phyloP scores from a whole-genome alignment of 78 protist species.

The Cavenderia fasciculata region DNA sequence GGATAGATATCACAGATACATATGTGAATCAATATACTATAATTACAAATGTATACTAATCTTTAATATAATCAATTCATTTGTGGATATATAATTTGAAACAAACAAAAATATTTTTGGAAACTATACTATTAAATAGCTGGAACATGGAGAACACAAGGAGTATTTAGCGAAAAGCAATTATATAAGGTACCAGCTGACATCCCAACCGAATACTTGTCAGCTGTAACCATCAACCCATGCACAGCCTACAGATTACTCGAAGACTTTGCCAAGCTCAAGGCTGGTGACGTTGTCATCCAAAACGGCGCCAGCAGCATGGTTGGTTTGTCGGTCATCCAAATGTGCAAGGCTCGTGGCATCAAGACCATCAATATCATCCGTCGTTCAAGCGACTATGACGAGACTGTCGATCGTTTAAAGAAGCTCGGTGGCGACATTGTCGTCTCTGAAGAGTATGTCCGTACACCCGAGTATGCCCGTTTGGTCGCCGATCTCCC shows the following conservation, averaged over 20 bases:
- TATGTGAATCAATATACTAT: no score
- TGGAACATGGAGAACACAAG: slow-evolving; percentile 91
- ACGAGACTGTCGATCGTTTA: slow-evolving; percentile 39
- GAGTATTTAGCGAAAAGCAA: slow-evolving; percentile 61
- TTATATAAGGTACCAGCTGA: slow-evolving; percentile 69
- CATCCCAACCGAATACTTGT: slow-evolving; percentile 74
- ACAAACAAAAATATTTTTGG: neutral
- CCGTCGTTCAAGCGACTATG: slow-evolving; percentile 68
- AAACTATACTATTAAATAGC: neutral
- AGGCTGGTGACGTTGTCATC: slow-evolving; percentile 89
- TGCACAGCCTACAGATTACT: slow-evolving; percentile 92
- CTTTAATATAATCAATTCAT: no score
- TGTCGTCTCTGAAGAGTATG: slow-evolving; percentile 85
- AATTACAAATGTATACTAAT: no score
- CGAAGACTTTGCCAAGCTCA: slow-evolving; percentile 82
- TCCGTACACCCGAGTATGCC: slow-evolving; percentile 33
- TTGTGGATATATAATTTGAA: neutral
- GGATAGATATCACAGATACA: no score
- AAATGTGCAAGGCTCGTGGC: slow-evolving; percentile 81
- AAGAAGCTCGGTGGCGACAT: slow-evolving; percentile 86
- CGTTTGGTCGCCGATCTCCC: slow-evolving; percentile 70
- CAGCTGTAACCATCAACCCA: slow-evolving; percentile 87
- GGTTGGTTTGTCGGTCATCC: slow-evolving; percentile 90
- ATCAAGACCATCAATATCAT: slow-evolving; percentile 86
- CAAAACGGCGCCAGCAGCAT: slow-evolving; percentile 91